Base-by-base conservation (phyloP, 352 stramenopile species). In the Phytophthora aleatoria region DNA sequence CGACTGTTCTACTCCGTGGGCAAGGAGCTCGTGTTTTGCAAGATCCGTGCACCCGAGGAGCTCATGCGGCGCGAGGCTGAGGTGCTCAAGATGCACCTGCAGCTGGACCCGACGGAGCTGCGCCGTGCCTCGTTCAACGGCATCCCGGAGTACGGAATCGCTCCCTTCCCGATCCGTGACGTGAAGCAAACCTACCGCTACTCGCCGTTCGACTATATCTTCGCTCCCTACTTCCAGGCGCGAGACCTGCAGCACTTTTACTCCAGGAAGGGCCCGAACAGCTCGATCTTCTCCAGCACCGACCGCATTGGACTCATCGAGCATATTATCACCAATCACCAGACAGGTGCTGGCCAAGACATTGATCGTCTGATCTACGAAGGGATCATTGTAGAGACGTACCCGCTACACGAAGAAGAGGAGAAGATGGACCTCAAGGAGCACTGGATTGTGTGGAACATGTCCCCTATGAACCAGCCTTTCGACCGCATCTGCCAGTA, bases 151-250 rank as follows among this genome's bases (percentile, higher is more conserved):
- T 81, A 89, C 52, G 76, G 76, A 55, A 94, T 93, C 58, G 83
- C 83, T 24, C 87, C 87, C 3, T 95, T 95, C 69, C 82, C 81
- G 39, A 90, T 95, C 70, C 75, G 72, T 26, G 87, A 95, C 66
- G 75, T 91, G 39, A 94, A 92, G 69, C 81, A 89, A 50, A 71
- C 69, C 65, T 89, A 90, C 67, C 71, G 80, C 50, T 93, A 90
- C 71, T 79, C 71, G 27, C 85, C 83, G 48, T 95, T 92, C 56
- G 83, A 95, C 71, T 90, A 91, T 71, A 95, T 95, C 66, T 92
- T 90, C 56, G 85, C 87, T 20, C 77, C 87, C 36, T 95, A 94
- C 68, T 87, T 89, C 66, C 83, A 88, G 54, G 76, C 77, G 13
- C 69, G 70, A 11, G 80, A 94, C 36, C 57, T 79, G 50, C 85